Evolutionary conservation across 768 basidiomycete genomes (phyloP), one percentile per base, ranked within the genome.

Genomic region (Dioszegia hungarica): DNA sequence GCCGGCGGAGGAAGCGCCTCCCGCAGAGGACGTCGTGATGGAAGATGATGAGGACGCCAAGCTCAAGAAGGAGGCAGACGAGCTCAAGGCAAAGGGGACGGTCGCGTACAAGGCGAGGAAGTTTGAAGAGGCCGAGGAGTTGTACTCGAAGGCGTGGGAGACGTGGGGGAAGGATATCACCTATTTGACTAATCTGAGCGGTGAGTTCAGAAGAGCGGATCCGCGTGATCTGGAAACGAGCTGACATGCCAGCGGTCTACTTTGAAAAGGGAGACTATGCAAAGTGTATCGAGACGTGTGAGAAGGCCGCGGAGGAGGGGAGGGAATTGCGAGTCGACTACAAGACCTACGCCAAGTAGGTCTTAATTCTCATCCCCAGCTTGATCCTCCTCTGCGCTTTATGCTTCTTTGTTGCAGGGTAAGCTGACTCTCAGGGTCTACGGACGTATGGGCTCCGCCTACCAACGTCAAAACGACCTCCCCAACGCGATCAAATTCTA

Each of bases 231-330:
- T 20, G 44, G 29, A 37, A 29, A 6, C 4, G 6, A 14, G 29
- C 49, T 51, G 19, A 40, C 34, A 8, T 19, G 11, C 46, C 72
- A 87, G 95, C 95, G 55, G 91, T 85, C 8, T 88, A 93, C 78
- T 92, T 91, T 68, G 95, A 99, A 78, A 82, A 94, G 75, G 90
- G 86, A 10, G 86, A 98, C 33, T 97, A 86, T 68, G 87, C 90
- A 78, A 86, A 89, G 74, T 84, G 85, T 55, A 93, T 99, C 67
- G 87, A 92, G 75, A 84, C 85, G 0, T 93, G 90, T 75, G 86
- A 95, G 70, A 93, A 90, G 78, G 94, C 95, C n/a, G 87, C 90
- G 40, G 95, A 98, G 12, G 89, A 97, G 72, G 95, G 91, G 29
- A 86, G 93, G 47, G 72, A 92, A 83, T 72, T 92, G 38, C 86